phyloP scores from a whole-genome alignment of 192 early-diverging fungal species.

The Linnemannia zychae region DNA sequence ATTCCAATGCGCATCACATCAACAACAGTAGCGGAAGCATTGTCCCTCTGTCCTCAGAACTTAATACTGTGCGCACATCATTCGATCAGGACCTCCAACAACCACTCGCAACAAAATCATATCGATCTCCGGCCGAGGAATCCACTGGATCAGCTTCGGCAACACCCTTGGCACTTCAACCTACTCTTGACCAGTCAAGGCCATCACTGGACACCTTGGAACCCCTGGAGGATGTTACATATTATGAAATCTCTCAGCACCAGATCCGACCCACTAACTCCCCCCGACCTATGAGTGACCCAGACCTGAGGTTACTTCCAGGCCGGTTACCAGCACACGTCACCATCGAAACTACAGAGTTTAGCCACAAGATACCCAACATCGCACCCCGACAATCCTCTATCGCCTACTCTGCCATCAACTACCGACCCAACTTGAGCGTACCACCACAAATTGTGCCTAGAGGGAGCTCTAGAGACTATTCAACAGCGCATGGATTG shows the following conservation, averaged over 20 bases:
- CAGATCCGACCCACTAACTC: conserved; percentile 17
- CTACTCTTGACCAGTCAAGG: conserved; percentile 16
- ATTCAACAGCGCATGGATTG: conserved; percentile 43
- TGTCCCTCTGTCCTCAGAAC: conserved; percentile 9
- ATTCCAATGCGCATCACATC: conserved; percentile 11
- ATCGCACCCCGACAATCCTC: conserved; percentile 49
- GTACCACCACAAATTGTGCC: conserved; percentile 48
- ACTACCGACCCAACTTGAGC: conserved; percentile 36
- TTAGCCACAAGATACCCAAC: conserved; percentile 41
- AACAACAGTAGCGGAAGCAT: conserved; percentile 27
- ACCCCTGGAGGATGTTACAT: conserved; percentile 16
- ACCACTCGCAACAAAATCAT: not conserved
- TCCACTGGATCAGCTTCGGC: conserved; percentile 19
- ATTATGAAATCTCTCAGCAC: conserved; percentile 6
- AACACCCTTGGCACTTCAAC: conserved; percentile 42
- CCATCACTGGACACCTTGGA: conserved; percentile 43
- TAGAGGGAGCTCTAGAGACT: conserved; percentile 43
- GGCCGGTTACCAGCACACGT: conserved; percentile 34
- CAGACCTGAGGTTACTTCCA: conserved; percentile 24
- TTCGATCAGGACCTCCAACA: conserved; percentile 36
- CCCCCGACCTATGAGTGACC: conserved; percentile 40
- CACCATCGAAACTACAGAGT: conserved; percentile 40
- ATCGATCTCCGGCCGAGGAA: conserved; percentile 35
- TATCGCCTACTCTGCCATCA: conserved; percentile 42
- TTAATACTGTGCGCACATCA: conserved; percentile 23